Percentiles rank a stretch among this genome's conserved stretches.
Conservation (phyloP, 208 protist species). For the Angomonas deanei region DNA sequence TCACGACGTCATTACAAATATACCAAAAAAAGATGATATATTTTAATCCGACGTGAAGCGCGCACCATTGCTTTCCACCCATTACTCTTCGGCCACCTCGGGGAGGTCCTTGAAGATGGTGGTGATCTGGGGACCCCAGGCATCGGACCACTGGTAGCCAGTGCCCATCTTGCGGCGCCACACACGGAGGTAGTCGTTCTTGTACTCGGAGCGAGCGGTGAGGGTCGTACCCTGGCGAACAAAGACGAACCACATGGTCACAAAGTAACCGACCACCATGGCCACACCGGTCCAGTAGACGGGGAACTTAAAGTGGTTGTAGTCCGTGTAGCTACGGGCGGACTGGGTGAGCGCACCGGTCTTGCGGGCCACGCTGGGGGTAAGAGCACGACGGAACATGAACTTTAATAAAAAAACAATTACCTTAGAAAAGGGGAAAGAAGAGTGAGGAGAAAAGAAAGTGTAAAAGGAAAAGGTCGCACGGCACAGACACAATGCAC, state of each 20-base stretch:
- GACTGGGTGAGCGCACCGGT: slow-evolving; percentile 18
- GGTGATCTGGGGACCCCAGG: slow-evolving; percentile 74
- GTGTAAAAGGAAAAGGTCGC: background rate
- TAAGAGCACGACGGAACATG: slow-evolving; percentile 77
- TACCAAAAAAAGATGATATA: no score
- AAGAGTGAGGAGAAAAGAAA: background rate
- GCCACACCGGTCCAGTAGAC: slow-evolving; percentile 36
- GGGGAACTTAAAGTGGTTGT: slow-evolving; percentile 83
- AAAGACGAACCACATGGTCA: slow-evolving; percentile 73
- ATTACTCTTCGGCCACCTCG: slow-evolving; percentile 53
- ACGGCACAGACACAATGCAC: background rate
- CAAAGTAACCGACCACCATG: slow-evolving; percentile 57
- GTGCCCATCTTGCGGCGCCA: slow-evolving; percentile 84
- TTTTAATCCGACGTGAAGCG: no score
- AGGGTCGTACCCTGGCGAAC: slow-evolving; percentile 46
- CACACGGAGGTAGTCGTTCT: slow-evolving; percentile 76
- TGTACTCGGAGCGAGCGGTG: slow-evolving; percentile 48
- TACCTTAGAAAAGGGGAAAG: slow-evolving; percentile 10
- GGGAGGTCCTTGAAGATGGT: slow-evolving; percentile 80
- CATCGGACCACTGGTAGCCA: slow-evolving; percentile 87
- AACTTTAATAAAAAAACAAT: slow-evolving; percentile 2
- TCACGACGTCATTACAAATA: background rate
- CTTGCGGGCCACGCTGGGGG: slow-evolving; percentile 22
- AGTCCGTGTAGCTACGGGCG: slow-evolving; percentile 65
- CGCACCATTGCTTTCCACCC: no score